Evolutionary conservation across 768 basidiomycete species (phyloP).

Genomic region (Macrolepiota fuliginosa): DNA sequence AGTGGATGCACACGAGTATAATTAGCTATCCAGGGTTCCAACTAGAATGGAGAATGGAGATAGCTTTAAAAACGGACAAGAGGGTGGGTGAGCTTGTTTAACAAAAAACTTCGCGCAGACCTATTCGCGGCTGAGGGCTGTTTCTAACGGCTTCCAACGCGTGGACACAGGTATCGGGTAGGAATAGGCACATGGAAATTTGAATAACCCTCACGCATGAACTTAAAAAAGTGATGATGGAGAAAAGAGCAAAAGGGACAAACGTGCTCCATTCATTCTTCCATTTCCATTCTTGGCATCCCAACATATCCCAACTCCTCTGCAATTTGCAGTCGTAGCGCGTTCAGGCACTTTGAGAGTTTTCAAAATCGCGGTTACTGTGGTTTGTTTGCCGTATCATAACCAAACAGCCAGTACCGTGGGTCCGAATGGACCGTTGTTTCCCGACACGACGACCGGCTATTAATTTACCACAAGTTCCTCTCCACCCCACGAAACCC

Average conservation of each 20-base stretch:
- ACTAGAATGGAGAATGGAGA: background rate
- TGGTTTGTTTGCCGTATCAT: too few species aligned
- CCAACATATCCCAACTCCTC: background rate
- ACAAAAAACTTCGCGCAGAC: background rate
- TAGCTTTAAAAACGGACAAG: background rate
- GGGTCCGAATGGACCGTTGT: background rate
- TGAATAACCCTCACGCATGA: background rate
- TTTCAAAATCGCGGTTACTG: too few species aligned
- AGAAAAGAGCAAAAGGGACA: background rate
- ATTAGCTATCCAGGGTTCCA: background rate
- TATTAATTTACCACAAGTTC: background rate
- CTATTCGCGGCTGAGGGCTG: too few species aligned
- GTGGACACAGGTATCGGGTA: background rate
- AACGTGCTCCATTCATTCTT: background rate
- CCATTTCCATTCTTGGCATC: background rate
- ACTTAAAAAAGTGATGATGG: background rate
- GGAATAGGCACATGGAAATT: constrained; percentile 5
- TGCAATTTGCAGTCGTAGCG: too few species aligned
- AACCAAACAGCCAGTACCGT: too few species aligned
- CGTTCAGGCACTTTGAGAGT: too few species aligned
- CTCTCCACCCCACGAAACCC: background rate
- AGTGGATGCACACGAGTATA: background rate
- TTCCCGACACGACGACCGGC: background rate
- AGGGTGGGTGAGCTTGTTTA: background rate
- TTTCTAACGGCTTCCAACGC: too few species aligned